These are phyloP conservation scores for Rhodotorula sphaerocarpa DNA, from an alignment of 768 basidiomycete genomes.

Conservation along the genomic window DNA sequence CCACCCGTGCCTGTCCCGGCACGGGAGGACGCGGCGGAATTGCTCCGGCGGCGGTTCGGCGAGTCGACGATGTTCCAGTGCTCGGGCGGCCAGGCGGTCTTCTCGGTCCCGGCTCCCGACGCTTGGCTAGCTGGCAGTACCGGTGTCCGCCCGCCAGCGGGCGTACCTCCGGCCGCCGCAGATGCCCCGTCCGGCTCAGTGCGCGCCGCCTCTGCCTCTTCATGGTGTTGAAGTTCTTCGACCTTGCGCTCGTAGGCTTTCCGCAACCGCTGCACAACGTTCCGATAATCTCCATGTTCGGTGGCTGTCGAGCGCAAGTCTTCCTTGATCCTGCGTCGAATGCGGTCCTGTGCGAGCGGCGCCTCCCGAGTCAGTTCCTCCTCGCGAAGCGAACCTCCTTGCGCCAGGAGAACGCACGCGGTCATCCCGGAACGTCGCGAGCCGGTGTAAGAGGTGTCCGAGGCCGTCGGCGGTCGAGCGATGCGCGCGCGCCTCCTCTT, in stretches of 20 bases:
- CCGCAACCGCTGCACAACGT: constrained; percentile 25
- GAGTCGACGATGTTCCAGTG: constrained; percentile 7
- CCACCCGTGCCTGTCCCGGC: not conserved
- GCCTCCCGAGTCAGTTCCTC: not conserved
- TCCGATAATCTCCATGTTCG: constrained; percentile 35
- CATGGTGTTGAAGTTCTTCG: constrained; percentile 34
- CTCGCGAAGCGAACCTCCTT: not conserved
- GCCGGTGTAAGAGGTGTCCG: constrained; percentile 5
- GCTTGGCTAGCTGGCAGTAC: too few species aligned
- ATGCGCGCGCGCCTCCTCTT: constrained; percentile 26
- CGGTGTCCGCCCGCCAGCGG: too few species aligned
- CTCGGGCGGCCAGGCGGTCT: constrained; percentile 22
- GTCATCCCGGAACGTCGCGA: constrained; percentile 21
- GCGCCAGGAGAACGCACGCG: not conserved
- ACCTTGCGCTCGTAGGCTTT: constrained; percentile 37
- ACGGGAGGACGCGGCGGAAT: constrained; percentile 9
- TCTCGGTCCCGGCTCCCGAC: not conserved
- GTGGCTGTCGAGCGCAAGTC: constrained; percentile 22
- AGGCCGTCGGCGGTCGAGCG: constrained; percentile 4
- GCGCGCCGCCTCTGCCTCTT: constrained; percentile 23
- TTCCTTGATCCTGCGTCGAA: constrained; percentile 33
- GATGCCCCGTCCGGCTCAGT: constrained; percentile 1
- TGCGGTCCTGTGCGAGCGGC: constrained; percentile 26
- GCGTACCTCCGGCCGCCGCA: too few species aligned
- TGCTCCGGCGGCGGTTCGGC: constrained; percentile 7